Evolutionary conservation across 2,329 filamentous ascomycete genomes (phyloP).

Genomic region (Colletotrichum zoysiae): DNA sequence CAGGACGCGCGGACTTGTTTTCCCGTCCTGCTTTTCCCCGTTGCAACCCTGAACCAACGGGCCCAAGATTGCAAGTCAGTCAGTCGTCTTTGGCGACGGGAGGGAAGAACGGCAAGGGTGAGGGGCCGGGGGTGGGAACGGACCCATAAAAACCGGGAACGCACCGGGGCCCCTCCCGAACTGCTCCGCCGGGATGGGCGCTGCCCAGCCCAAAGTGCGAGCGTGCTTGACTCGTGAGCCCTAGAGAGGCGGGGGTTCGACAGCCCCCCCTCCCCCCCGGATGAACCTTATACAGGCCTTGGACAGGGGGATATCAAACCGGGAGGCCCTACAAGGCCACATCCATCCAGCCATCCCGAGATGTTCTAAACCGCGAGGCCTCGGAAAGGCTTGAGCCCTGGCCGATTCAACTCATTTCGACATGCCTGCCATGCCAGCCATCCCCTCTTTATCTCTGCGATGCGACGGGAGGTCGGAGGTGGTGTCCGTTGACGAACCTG

Average conservation of each 20-base stretch:
- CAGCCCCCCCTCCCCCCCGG: too few species aligned
- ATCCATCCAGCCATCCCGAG: too few species aligned
- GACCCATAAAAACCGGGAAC: constrained; percentile 1
- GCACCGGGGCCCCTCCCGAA: constrained; percentile 8
- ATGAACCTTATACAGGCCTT: not conserved
- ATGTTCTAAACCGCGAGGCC: not conserved
- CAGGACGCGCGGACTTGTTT: not conserved
- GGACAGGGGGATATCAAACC: not conserved
- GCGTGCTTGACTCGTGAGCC: constrained; percentile 27
- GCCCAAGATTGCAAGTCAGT: too few species aligned
- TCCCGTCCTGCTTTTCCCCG: not conserved
- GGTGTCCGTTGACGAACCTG: not conserved
- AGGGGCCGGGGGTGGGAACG: constrained; percentile 8
- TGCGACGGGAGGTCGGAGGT: not conserved
- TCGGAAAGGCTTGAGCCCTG: not conserved
- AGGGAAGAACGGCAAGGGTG: constrained; percentile 9
- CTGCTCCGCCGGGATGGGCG: constrained; percentile 11
- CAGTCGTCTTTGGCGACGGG: not conserved
- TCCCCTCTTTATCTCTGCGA: not conserved
- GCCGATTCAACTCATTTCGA: not conserved
- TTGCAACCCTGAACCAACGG: constrained; percentile 12
- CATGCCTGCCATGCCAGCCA: not conserved
- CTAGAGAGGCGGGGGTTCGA: constrained; percentile 14
- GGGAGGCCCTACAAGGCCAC: not conserved
- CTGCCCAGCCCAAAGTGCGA: not conserved